These are phyloP conservation scores for Lagenaria siceraria DNA, from an alignment of 306 rosid species.

Conservation along the genomic window DNA sequence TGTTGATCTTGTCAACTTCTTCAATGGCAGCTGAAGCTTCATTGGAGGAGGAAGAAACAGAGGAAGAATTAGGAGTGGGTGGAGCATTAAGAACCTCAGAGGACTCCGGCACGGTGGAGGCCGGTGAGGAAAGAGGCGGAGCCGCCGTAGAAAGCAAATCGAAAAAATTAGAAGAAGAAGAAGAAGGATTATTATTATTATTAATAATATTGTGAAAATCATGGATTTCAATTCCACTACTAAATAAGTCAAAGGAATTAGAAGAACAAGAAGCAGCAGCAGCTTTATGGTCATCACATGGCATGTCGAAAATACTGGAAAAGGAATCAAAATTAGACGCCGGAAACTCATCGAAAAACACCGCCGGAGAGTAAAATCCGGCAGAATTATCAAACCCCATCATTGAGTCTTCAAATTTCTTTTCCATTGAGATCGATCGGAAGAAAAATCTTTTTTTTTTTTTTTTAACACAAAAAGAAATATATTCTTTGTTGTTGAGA, in stretches of 20 bases:
- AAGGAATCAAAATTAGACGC: conserved; percentile 7
- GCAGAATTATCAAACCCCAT: conserved; percentile 14
- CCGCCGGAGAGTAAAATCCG: conserved; percentile 20
- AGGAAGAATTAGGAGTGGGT: conserved; percentile 47
- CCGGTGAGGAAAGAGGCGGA: conserved; percentile 20
- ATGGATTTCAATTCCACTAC: background rate
- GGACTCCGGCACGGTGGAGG: conserved; percentile 29
- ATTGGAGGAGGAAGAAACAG: conserved; percentile 55
- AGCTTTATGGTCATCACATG: conserved; percentile 18
- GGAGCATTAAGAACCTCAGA: conserved; percentile 70
- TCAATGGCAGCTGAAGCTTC: conserved; percentile 13
- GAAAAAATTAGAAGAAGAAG: conserved; percentile 24
- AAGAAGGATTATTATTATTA: background rate
- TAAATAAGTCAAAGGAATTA: conserved; percentile 26
- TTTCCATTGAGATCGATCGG: conserved; percentile 28
- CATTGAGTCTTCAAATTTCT: conserved; percentile 20
- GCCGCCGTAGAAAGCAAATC: conserved; percentile 25
- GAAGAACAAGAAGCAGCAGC: conserved; percentile 21
- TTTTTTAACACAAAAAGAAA: no score
- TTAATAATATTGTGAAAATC: conserved; percentile 4
- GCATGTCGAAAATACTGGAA: conserved; percentile 38
- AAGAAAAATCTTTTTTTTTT: background rate
- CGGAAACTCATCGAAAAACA: conserved; percentile 45
- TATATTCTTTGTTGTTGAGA: background rate
- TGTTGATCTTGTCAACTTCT: conserved; percentile 25